Base-by-base conservation (phyloP, 768 basidiomycete genomes). In the Astraeus odoratus region DNA sequence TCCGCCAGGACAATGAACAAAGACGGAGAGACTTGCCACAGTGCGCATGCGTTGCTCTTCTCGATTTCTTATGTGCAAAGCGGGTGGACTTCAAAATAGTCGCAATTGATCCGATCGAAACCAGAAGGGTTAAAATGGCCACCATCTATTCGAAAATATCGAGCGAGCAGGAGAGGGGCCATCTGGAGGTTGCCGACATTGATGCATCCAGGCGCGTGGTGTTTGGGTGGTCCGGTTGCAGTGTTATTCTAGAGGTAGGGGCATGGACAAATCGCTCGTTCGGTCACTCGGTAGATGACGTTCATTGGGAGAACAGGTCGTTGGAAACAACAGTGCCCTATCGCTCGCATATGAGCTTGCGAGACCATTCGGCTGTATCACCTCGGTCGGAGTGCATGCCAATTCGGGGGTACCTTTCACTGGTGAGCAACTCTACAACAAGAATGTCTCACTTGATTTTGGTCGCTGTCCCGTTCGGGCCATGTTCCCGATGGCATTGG, bases 391-490 rank as follows among this genome's bases (percentile, higher is more conserved):
- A 7, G 83, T 84, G 8, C 84, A 87, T 47, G 74, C 78, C 44
- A 69, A 63, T 39, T 66, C 65, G 1, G 69, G 60, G 18, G 51
- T 85, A 30, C 81, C 82, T 1, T 77, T 81, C 52, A 77, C 72
- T 9, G 73, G 75, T 18, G 56, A 57, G 5, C 68, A 81, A 34
- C 57, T 81, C 45, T 90, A 89, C 62, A 69, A 81, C 69, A 86
- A 86, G 65, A 90, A 89, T 59, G 73, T 87, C 6, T 84, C 82
- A 1, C 68, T 87, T 20, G 81, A 86, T 54, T 90, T 89, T 57
- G 88, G 88, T 8, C 77, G 86, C 8, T 89, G 86, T 52, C 87
- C 86, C 13, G 85, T 86, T 4, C 77, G 83, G 12, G 78, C 86
- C 1, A 78, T 88, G 75, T 80, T 89, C 53, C 81, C 82, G 8